These are phyloP conservation scores for Clausena lansium DNA, from an alignment of 345 rosid genomes.

Conservation along the genomic window DNA sequence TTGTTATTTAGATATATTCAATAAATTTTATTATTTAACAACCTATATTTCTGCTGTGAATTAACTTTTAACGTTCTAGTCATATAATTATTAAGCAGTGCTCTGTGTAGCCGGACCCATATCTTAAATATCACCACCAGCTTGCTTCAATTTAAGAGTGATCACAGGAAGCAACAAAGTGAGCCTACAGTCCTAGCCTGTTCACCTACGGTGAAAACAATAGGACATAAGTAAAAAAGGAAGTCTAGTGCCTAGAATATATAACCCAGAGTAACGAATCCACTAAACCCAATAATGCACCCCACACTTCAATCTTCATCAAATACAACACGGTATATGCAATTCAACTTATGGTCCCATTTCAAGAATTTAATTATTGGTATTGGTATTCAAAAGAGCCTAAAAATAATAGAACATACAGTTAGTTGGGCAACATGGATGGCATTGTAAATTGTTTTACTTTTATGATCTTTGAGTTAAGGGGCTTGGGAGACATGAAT, in stretches of 20 bases:
- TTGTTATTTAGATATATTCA: no score
- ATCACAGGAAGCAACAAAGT: background rate
- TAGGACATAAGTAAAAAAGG: background rate
- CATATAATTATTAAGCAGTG: no score
- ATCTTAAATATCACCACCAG: background rate
- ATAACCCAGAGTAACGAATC: constrained; percentile 13
- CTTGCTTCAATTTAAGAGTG: background rate
- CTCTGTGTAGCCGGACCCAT: no score
- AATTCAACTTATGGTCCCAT: background rate
- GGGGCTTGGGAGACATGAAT: background rate
- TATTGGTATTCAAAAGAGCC: no score
- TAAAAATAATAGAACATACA: background rate
- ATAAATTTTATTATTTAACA: no score
- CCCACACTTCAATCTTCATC: background rate
- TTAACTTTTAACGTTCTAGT: no score
- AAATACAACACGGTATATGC: background rate
- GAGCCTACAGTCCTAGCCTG: background rate
- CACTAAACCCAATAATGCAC: constrained; percentile 8
- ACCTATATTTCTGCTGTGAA: no score
- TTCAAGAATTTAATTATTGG: background rate
- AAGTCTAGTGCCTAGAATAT: background rate
- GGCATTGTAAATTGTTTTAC: no score
- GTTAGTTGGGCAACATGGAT: background rate
- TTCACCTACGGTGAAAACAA: background rate
- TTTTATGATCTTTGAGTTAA: no score